Base-by-base conservation (phyloP, 345 rosid genomes). In the Hibiscus syriacus region DNA sequence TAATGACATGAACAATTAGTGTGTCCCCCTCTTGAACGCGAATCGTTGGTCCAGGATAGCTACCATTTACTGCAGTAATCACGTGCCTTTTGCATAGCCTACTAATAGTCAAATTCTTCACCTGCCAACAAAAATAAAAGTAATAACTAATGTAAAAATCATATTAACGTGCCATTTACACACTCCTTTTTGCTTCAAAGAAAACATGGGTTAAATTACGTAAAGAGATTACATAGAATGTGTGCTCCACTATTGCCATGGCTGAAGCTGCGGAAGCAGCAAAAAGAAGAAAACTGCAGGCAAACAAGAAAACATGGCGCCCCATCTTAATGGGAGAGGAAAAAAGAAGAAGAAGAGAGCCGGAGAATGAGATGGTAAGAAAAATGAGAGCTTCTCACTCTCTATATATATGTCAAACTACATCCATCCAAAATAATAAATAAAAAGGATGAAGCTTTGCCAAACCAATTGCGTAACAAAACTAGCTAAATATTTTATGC, bases 261-360 rank as follows among this genome's bases (percentile, higher is more conserved):
- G 84, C 86, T 19, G 90, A 86, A 70, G 96, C 88, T 2, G 90
- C 63, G 61, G 86, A 85, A 70, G 72, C 64, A 52, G 78, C 77
- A 0, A 83, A 19, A 46, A 82, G 69, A 54, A 80, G 64, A 22
- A 79, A 72, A 78, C 78, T 70, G n/a, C 50, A 80, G 0, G 75
- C 69, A 50, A 79, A 62, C 74, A 73, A 74, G 67, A 80, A 64
- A 63, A 58, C 70, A 71, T 64, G 59, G 32, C 78, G 74, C 2
- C 59, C 70, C 96, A 86, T 83, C 30, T 67, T 6, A 6, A 14
- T 38, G 6, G 34, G 39, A 27, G 11, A n/a, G 25, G 22, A 5
- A 4, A 8, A 38, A 25, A n/a, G n/a, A n/a, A n/a, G n/a, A 48
- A 52, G 0, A 43, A 45, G 55, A 64, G 60, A 54, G 25, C 36